Percentiles rank a stretch among this genome's conserved stretches.
These are phyloP conservation scores for Penicillium sp. DNA, from an alignment of 2,329 filamentous ascomycete genomes.

Conservation along the genomic window DNA sequence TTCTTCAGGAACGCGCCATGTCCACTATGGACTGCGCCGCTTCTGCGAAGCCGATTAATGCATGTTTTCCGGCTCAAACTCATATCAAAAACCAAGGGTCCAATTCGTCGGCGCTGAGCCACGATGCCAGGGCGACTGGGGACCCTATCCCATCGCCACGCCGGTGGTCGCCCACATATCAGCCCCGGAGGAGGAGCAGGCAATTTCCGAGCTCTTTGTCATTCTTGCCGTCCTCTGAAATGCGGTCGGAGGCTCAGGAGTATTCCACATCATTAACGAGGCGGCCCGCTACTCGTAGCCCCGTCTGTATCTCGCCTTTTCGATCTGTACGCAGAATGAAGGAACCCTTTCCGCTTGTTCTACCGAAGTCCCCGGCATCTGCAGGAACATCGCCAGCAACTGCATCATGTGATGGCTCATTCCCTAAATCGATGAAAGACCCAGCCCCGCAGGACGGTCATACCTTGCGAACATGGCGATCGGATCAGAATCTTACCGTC, in stretches of 20 bases:
- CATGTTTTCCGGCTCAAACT: slow-evolving; percentile 20
- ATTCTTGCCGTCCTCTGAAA: slow-evolving; percentile 30
- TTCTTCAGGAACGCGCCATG: slow-evolving; percentile 24
- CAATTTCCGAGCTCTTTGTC: slow-evolving; percentile 33
- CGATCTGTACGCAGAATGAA: slow-evolving; percentile 40
- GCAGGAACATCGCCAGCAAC: slow-evolving; percentile 27
- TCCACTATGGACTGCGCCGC: slow-evolving; percentile 28
- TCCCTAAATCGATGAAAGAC: slow-evolving; percentile 15
- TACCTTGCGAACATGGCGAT: slow-evolving; percentile 33
- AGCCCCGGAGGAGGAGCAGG: slow-evolving; percentile 30
- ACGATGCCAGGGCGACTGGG: slow-evolving; percentile 14
- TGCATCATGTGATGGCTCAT: slow-evolving; percentile 22
- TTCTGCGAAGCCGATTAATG: slow-evolving; percentile 21
- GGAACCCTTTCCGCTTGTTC: slow-evolving; percentile 35
- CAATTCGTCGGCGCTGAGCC: slow-evolving; percentile 16
- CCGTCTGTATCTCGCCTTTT: slow-evolving; percentile 33
- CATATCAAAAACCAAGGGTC: slow-evolving; percentile 21
- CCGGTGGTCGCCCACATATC: slow-evolving; percentile 25
- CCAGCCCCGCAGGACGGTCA: slow-evolving; percentile 21
- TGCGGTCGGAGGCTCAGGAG: slow-evolving; percentile 27
- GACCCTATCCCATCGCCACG: slow-evolving; percentile 22
- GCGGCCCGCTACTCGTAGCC: slow-evolving; percentile 24
- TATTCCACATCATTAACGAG: slow-evolving; percentile 24
- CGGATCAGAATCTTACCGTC: slow-evolving; percentile 33
- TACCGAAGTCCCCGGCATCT: slow-evolving; percentile 32